Percentiles rank a stretch among this genome's conserved stretches.
Evolutionary conservation across 1,284 basidiomycete species (phyloP).

Genomic region (Puccinia triticina): DNA sequence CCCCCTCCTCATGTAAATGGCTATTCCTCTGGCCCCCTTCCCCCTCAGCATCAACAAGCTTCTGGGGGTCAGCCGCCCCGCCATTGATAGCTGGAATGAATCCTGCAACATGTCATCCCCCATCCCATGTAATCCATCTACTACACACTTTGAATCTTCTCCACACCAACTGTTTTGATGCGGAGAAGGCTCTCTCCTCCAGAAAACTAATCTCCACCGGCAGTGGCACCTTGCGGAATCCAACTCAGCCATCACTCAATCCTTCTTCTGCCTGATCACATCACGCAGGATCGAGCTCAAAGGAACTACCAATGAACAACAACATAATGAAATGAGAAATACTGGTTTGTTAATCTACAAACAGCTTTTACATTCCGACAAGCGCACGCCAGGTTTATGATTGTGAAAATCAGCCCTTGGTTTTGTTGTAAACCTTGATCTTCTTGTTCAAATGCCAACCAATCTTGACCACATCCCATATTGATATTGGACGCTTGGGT

Average conservation of each 20-base stretch:
- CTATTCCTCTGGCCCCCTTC: conserved; percentile 10
- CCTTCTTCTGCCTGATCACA: neutral
- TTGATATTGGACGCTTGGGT: neutral
- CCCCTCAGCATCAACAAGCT: conserved; percentile 5
- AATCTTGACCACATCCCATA: conserved; percentile 29
- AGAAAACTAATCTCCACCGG: too few species aligned
- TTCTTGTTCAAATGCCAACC: conserved; percentile 23
- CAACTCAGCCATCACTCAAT: too few species aligned
- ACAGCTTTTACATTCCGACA: neutral
- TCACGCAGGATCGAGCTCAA: too few species aligned
- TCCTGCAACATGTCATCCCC: too few species aligned
- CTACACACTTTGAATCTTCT: too few species aligned
- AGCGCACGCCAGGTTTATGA: neutral
- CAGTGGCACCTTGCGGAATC: too few species aligned
- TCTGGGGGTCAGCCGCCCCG: conserved; percentile 9
- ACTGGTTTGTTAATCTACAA: too few species aligned
- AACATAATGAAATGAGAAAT: too few species aligned
- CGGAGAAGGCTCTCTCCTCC: neutral
- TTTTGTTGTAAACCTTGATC: neutral
- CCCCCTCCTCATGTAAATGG: conserved; percentile 18
- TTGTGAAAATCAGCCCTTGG: neutral
- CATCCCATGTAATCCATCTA: too few species aligned
- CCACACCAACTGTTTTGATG: too few species aligned
- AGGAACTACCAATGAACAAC: too few species aligned
- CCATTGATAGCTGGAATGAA: conserved; percentile 34